Conservation (phyloP, 768 basidiomycete genomes). For the Crepidotus variabilis region DNA sequence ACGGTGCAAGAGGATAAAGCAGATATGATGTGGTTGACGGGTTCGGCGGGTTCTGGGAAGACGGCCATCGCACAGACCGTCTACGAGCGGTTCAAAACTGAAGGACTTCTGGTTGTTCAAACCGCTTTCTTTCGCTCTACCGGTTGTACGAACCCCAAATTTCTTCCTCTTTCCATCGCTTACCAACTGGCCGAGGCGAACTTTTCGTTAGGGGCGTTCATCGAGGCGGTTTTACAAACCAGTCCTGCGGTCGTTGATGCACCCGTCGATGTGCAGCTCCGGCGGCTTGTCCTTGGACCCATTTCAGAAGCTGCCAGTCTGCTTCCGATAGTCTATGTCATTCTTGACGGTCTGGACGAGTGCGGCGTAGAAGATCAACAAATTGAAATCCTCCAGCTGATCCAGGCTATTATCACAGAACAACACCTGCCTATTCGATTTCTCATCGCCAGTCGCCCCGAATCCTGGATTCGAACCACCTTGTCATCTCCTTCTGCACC, state of each 20-base stretch:
- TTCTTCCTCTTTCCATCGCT: constrained; percentile 6
- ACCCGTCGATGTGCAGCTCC: constrained; percentile 5
- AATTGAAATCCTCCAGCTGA: too few species aligned
- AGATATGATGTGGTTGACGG: constrained; percentile 5
- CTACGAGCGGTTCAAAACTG: not conserved
- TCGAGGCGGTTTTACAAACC: constrained; percentile 1
- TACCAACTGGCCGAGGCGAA: constrained; percentile 5
- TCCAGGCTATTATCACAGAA: not conserved
- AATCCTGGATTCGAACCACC: too few species aligned
- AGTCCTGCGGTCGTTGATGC: constrained; percentile 3
- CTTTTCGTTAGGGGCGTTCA: not conserved
- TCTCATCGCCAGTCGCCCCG: too few species aligned
- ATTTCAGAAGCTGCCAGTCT: not conserved
- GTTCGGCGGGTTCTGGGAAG: too few species aligned
- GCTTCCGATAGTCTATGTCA: not conserved
- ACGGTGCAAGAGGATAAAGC: not conserved
- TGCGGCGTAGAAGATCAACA: too few species aligned
- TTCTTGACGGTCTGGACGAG: too few species aligned
- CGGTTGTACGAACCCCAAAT: too few species aligned
- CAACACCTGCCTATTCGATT: constrained; percentile 2
- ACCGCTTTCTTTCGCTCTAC: constrained; percentile 5
- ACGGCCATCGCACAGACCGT: too few species aligned
- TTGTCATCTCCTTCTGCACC: not conserved
- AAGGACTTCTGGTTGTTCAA: not conserved
- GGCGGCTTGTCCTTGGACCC: constrained; percentile 3